Evolutionary conservation across 2,329 filamentous ascomycete genomes (phyloP).

Genomic region (Fusarium sarcochroum): DNA sequence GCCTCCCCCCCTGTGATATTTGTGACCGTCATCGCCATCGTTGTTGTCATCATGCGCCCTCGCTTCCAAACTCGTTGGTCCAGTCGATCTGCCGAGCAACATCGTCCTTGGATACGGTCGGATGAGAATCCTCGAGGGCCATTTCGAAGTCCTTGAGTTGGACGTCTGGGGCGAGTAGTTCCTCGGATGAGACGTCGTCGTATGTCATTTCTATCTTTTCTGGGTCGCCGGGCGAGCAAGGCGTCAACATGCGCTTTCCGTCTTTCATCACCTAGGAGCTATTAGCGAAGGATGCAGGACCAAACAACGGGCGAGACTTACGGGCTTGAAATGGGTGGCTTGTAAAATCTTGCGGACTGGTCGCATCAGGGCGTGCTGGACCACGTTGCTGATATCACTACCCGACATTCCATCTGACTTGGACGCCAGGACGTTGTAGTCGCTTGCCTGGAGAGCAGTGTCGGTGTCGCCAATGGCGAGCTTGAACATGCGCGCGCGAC

Average conservation of each 20-base stretch:
- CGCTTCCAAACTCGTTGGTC: slow-evolving; percentile 96
- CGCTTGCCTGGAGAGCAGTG: slow-evolving; percentile 81
- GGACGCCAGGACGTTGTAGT: slow-evolving; percentile 84
- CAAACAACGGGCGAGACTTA: slow-evolving; percentile 60
- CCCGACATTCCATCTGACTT: slow-evolving; percentile 95
- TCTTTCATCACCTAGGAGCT: slow-evolving; percentile 76
- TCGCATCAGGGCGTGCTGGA: slow-evolving; percentile 97
- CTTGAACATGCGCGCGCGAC: slow-evolving; percentile 95
- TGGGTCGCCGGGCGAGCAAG: slow-evolving; percentile 91
- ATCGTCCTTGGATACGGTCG: slow-evolving; percentile 91
- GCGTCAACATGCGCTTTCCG: slow-evolving; percentile 78
- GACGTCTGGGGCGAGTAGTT: slow-evolving; percentile 88
- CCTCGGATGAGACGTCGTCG: slow-evolving; percentile 86
- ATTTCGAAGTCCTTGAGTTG: slow-evolving; percentile 93
- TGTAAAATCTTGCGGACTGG: slow-evolving; percentile 97
- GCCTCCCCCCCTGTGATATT: slow-evolving; percentile 19
- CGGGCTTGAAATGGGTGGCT: slow-evolving; percentile 97
- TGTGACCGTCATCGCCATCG: neutral
- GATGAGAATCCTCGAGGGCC: slow-evolving; percentile 88
- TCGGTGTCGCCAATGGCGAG: slow-evolving; percentile 93
- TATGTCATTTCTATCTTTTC: slow-evolving; percentile 94
- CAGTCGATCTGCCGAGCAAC: slow-evolving; percentile 88
- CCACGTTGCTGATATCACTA: slow-evolving; percentile 94
- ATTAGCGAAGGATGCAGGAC: slow-evolving; percentile 1
- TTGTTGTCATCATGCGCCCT: slow-evolving; percentile 71